Evolutionary conservation across 2,329 filamentous ascomycete genomes (phyloP).

Genomic region (Xylaria sp.): DNA sequence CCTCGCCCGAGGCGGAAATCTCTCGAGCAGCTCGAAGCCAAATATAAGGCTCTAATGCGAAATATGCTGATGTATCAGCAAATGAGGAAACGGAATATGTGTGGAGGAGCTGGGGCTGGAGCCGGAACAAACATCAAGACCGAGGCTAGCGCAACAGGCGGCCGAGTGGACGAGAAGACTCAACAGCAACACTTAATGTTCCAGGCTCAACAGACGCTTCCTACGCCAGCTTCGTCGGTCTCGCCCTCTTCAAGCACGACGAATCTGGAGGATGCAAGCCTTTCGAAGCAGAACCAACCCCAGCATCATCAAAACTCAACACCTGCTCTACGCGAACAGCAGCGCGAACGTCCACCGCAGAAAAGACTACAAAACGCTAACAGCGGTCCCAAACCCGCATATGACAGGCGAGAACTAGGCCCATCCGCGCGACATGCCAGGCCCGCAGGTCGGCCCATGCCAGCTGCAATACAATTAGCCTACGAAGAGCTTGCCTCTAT

Average conservation of each 20-base stretch:
- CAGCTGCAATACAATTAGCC: slow-evolving; percentile 37
- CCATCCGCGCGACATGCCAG: slow-evolving; percentile 27
- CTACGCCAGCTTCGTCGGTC: slow-evolving; percentile 33
- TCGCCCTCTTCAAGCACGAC: slow-evolving; percentile 32
- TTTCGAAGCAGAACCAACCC: slow-evolving; percentile 24
- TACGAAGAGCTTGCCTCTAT: slow-evolving; percentile 38
- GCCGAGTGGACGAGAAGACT: slow-evolving; percentile 27
- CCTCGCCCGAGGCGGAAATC: slow-evolving; percentile 38
- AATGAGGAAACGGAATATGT: slow-evolving; percentile 31
- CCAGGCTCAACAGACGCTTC: slow-evolving; percentile 33
- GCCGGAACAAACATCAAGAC: slow-evolving; percentile 21
- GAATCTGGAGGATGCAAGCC: slow-evolving; percentile 22
- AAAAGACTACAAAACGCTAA: slow-evolving; percentile 35
- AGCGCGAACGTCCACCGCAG: slow-evolving; percentile 37
- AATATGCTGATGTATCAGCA: slow-evolving; percentile 43
- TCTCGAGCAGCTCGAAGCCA: slow-evolving; percentile 41
- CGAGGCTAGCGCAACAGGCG: slow-evolving; percentile 22
- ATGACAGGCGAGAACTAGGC: slow-evolving; percentile 32
- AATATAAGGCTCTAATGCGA: slow-evolving; percentile 45
- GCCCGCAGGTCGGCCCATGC: slow-evolving; percentile 26
- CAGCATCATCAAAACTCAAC: slow-evolving; percentile 27
- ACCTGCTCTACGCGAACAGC: slow-evolving; percentile 28
- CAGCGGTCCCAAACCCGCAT: slow-evolving; percentile 33
- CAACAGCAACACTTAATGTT: slow-evolving; percentile 34
- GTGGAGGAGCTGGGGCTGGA: slow-evolving; percentile 13